Percentiles rank a stretch among this genome's conserved stretches.
phyloP scores from a whole-genome alignment of 1,284 basidiomycete genomes.

The Agaricales sp. region DNA sequence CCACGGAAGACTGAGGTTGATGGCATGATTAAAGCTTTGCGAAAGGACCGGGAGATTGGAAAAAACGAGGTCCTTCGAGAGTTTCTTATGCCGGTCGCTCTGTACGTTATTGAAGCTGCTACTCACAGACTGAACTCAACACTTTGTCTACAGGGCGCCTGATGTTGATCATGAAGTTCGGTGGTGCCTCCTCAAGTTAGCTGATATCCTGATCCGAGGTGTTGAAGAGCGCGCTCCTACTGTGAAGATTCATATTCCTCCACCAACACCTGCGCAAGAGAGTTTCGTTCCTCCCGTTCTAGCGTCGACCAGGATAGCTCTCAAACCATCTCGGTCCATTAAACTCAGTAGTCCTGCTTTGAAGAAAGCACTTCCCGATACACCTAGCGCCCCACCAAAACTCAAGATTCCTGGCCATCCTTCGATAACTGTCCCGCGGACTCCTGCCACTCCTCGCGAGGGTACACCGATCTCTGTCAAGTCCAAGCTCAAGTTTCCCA shows the following conservation, averaged over 20 bases:
- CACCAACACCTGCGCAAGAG: conserved; percentile 66
- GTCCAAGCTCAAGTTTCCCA: conserved; percentile 17
- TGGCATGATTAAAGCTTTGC: conserved; percentile 67
- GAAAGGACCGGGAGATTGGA: conserved; percentile 80
- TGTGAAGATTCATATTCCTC: conserved; percentile 69
- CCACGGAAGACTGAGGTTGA: conserved; percentile 75
- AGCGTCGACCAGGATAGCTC: conserved; percentile 36
- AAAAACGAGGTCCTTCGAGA: conserved; percentile 75
- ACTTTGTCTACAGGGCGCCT: conserved; percentile 38
- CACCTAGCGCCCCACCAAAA: conserved; percentile 38
- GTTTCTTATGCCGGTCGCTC: conserved; percentile 68
- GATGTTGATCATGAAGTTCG: conserved; percentile 81
- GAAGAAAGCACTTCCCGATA: conserved; percentile 17
- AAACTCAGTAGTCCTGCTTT: neutral
- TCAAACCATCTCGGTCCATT: conserved; percentile 27
- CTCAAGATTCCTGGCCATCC: conserved; percentile 34
- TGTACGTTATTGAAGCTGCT: conserved; percentile 41
- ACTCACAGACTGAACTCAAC: conserved; percentile 4
- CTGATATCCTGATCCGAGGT: conserved; percentile 82
- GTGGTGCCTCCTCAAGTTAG: conserved; percentile 86
- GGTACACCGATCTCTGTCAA: conserved; percentile 9
- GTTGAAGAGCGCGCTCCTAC: conserved; percentile 79
- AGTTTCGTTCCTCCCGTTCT: conserved; percentile 38
- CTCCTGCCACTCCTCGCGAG: conserved; percentile 13
- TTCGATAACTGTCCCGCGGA: conserved; percentile 16